These are phyloP conservation scores for Scedosporium minutisporum DNA, from an alignment of 2,329 filamentous ascomycete species.

Conservation along the genomic window DNA sequence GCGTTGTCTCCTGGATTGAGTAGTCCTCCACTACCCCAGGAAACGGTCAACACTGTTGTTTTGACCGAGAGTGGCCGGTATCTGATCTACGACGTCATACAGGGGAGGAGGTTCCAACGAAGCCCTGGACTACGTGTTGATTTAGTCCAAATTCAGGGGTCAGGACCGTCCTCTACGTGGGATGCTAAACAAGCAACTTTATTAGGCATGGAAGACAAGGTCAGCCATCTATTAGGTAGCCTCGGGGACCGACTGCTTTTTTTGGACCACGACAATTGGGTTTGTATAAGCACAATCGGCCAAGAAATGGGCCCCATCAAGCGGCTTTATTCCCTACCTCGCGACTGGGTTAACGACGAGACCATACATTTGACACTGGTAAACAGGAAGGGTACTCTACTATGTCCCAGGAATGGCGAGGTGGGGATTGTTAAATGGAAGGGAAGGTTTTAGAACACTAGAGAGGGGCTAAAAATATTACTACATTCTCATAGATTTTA, in stretches of 20 bases:
- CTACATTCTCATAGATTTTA: too few species aligned
- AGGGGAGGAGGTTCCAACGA: background rate
- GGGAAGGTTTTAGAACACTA: slow-evolving; percentile 30
- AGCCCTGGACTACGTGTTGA: background rate
- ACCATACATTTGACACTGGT: background rate
- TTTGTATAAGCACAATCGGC: background rate
- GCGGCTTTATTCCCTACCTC: background rate
- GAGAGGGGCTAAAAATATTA: too few species aligned
- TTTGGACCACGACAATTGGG: background rate
- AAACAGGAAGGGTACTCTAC: background rate
- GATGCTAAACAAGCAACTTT: background rate
- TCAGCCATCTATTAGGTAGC: background rate
- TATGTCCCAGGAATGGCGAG: background rate
- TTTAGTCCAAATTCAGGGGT: background rate
- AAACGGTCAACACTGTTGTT: background rate
- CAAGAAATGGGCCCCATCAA: background rate
- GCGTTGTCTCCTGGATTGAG: background rate
- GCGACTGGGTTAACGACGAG: background rate
- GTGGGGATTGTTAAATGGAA: background rate
- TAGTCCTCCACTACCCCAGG: background rate
- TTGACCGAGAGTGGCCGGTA: background rate
- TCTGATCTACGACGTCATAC: background rate
- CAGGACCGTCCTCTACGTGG: background rate
- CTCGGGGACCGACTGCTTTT: background rate
- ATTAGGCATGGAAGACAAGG: background rate